Percentiles rank a stretch among this genome's conserved stretches.
Conservation (phyloP, 768 basidiomycete genomes). For the Pleurotus platypus region DNA sequence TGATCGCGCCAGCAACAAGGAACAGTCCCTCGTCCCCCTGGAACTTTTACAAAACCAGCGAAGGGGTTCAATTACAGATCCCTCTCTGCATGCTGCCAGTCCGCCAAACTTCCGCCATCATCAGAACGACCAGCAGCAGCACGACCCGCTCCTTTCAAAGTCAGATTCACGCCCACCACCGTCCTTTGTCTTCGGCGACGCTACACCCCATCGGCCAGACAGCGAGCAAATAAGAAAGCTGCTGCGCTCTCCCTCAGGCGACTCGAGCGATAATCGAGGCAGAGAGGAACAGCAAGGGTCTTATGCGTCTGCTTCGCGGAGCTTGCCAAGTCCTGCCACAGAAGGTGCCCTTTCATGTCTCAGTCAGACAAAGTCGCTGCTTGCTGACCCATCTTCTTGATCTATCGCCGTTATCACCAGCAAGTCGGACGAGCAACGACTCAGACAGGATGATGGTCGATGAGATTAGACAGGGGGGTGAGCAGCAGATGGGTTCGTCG, state of each 20-base stretch:
- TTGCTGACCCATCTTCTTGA: slow-evolving; percentile 13
- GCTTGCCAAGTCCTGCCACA: slow-evolving; percentile 5
- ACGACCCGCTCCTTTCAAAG: slow-evolving; percentile 21
- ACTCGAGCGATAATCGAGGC: slow-evolving; percentile 29
- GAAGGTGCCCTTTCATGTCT: neutral
- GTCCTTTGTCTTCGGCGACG: slow-evolving; percentile 71
- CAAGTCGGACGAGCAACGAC: slow-evolving; percentile 19
- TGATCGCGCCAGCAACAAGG: slow-evolving; percentile 25
- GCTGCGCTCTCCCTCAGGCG: slow-evolving; percentile 54
- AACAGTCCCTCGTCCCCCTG: slow-evolving; percentile 63
- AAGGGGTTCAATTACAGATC: slow-evolving; percentile 83
- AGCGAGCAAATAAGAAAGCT: slow-evolving; percentile 53
- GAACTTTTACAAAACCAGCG: slow-evolving; percentile 78
- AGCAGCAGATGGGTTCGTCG: slow-evolving; percentile 19
- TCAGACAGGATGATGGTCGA: slow-evolving; percentile 19
- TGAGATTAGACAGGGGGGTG: slow-evolving; percentile 26
- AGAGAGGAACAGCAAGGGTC: slow-evolving; percentile 24
- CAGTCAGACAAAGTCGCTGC: slow-evolving; percentile 6
- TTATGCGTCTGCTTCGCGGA: slow-evolving; percentile 8
- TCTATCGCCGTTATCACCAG: slow-evolving; percentile 12
- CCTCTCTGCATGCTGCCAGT: slow-evolving; percentile 64
- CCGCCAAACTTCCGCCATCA: slow-evolving; percentile 21
- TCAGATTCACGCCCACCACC: slow-evolving; percentile 56
- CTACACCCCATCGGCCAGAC: slow-evolving; percentile 36
- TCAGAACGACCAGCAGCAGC: slow-evolving; percentile 21